A percentile compares a stretch with the other conserved stretches of the same genome.
Evolutionary conservation across 2,329 filamentous ascomycete species (phyloP).

Genomic region (Beauveria bassiana): DNA sequence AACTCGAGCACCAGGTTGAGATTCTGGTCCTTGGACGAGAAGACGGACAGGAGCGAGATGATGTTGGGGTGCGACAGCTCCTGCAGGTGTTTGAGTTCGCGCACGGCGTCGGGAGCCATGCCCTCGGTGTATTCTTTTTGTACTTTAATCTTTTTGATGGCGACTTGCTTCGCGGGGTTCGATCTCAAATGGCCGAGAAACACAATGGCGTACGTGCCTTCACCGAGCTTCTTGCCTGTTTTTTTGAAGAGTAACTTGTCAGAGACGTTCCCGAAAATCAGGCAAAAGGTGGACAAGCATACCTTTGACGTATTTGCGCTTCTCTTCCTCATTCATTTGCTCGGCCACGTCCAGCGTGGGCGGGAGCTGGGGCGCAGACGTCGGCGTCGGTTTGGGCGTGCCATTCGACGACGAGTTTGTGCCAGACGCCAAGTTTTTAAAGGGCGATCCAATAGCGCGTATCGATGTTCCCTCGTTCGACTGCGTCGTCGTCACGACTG

Average conservation of each 20-base stretch:
- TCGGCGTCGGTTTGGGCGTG: conserved; percentile 31
- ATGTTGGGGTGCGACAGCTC: conserved; percentile 94
- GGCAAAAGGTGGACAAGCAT: neutral
- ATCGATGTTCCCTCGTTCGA: conserved; percentile 20
- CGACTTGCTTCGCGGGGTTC: conserved; percentile 68
- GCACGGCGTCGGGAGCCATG: conserved; percentile 87
- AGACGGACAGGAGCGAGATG: conserved; percentile 85
- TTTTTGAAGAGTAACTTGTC: neutral
- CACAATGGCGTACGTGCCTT: conserved; percentile 95
- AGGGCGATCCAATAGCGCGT: conserved; percentile 34
- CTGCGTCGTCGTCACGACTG: conserved; percentile 34
- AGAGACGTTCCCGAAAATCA: neutral
- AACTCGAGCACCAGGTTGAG: conserved; percentile 93
- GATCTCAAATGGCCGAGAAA: conserved; percentile 75
- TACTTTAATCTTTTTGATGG: conserved; percentile 89
- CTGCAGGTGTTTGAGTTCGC: conserved; percentile 91
- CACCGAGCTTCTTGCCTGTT: conserved; percentile 79
- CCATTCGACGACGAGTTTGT: conserved; percentile 35
- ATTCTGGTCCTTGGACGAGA: conserved; percentile 93
- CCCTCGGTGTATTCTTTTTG: conserved; percentile 83
- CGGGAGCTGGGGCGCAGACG: conserved; percentile 23
- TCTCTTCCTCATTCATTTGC: conserved; percentile 73
- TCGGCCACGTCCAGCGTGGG: conserved; percentile 58
- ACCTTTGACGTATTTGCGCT: conserved; percentile 87
- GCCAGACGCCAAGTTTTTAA: conserved; percentile 31